Evolutionary conservation across 495 filamentous ascomycete genomes (phyloP).

Genomic region (Hyaloscypha hepaticicola): DNA sequence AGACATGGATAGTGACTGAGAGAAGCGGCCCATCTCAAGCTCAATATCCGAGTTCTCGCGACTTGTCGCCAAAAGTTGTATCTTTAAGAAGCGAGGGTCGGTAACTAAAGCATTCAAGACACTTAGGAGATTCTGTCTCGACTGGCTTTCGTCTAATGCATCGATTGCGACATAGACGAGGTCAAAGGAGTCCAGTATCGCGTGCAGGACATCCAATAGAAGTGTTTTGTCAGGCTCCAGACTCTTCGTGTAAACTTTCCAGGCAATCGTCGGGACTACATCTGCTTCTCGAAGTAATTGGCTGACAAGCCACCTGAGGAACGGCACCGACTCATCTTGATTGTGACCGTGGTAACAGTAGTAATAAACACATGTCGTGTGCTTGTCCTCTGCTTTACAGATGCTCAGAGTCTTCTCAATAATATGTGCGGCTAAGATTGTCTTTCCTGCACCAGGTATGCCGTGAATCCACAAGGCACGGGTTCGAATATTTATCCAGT

Average conservation of each 20-base stretch:
- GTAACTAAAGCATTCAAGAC: slow-evolving; percentile 13
- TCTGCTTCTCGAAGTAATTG: slow-evolving; percentile 28
- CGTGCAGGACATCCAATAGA: slow-evolving; percentile 8
- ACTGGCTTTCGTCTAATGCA: slow-evolving; percentile 33
- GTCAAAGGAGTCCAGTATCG: slow-evolving; percentile 24
- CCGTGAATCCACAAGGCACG: slow-evolving; percentile 32
- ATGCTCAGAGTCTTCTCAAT: slow-evolving; percentile 14
- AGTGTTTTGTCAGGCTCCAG: not conserved
- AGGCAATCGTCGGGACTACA: slow-evolving; percentile 3
- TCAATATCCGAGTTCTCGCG: slow-evolving; percentile 42
- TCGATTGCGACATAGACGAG: slow-evolving; percentile 36
- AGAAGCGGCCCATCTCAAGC: slow-evolving; percentile 23
- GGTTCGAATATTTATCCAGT: slow-evolving; percentile 18
- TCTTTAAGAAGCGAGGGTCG: slow-evolving; percentile 34
- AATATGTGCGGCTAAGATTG: slow-evolving; percentile 29
- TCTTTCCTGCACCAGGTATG: slow-evolving; percentile 32
- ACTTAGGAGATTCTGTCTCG: slow-evolving; percentile 21
- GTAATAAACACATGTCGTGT: slow-evolving; percentile 30
- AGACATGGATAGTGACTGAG: slow-evolving; percentile 25
- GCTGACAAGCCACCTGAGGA: slow-evolving; percentile 27
- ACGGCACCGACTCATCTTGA: slow-evolving; percentile 29
- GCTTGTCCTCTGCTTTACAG: too few species aligned
- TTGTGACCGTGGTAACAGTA: slow-evolving; percentile 33
- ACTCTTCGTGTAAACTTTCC: not conserved
- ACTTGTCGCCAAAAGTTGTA: slow-evolving; percentile 42